Conservation (phyloP, 352 stramenopile species). For the Phytophthora cactorum region DNA sequence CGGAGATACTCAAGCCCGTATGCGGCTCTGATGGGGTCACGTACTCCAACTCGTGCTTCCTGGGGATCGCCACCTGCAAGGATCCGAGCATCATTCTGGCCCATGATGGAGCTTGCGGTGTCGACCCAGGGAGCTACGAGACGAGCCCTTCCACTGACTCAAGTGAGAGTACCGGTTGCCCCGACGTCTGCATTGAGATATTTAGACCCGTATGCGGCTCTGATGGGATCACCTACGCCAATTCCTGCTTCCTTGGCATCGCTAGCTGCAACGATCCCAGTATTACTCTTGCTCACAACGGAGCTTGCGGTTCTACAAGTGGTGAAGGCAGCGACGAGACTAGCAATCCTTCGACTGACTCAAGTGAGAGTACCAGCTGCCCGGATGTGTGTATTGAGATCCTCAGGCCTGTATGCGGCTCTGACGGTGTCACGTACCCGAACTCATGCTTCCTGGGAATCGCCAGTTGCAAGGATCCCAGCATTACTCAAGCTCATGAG, state of each 20-base stretch:
- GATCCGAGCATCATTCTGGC: slow-evolving; percentile 24
- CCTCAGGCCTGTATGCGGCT: slow-evolving; percentile 34
- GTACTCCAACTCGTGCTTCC: slow-evolving; percentile 48
- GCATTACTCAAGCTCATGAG: slow-evolving; percentile 36
- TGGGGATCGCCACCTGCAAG: slow-evolving; percentile 34
- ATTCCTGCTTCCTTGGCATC: slow-evolving; percentile 24
- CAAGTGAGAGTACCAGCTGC: slow-evolving; percentile 11
- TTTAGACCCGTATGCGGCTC: slow-evolving; percentile 14
- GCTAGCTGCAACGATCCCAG: slow-evolving; percentile 35
- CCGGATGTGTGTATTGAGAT: slow-evolving; percentile 29
- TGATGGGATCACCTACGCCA: slow-evolving; percentile 13
- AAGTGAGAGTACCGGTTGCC: neutral
- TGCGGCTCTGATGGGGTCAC: slow-evolving; percentile 48
- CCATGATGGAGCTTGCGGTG: slow-evolving; percentile 14
- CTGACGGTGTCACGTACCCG: slow-evolving; percentile 37
- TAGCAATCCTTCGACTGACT: neutral
- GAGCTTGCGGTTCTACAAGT: slow-evolving; percentile 32
- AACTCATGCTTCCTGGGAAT: slow-evolving; percentile 34
- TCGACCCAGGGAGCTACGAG: neutral
- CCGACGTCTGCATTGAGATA: slow-evolving; percentile 14
- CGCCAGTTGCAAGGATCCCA: slow-evolving; percentile 21
- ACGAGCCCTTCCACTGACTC: neutral
- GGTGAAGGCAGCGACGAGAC: slow-evolving; percentile 12
- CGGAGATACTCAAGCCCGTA: slow-evolving; percentile 33
- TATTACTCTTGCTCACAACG: slow-evolving; percentile 36